Base-by-base conservation (phyloP, 1,284 basidiomycete genomes). In the Trichosporon ovoides region DNA sequence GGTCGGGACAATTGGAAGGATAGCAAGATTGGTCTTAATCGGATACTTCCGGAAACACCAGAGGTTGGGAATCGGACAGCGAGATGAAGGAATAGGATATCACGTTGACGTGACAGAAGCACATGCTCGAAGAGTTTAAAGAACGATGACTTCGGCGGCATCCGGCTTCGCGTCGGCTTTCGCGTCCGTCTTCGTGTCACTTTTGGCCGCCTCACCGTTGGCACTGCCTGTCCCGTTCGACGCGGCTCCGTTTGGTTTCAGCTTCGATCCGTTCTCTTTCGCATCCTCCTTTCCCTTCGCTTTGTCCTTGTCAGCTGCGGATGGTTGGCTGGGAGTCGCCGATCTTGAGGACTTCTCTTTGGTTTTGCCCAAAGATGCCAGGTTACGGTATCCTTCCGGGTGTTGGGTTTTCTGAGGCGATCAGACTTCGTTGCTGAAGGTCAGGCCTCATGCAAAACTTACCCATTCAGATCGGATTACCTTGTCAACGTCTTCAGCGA, bases 391-490 rank as follows among this genome's bases (percentile, higher is more conserved):
- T 18, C 46, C 43, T 5, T 38, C 19, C 9, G n/a, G 19, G 11
- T 52, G n/a, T 10, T 37, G 35, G 6, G 22, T 38, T 22, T 54
- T 54, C 52, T 40, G 33, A 2, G 13, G 6, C 28, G 7, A 16
- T 48, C 11, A 48, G 43, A 1, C 4, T 13, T 31, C 9, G 13
- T 20, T 11, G 22, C 12, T 13, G 14, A 22, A 3, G 40, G n/a
- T n/a, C n/a, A n/a, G n/a, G n/a, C n/a, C n/a, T n/a, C 13, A 18
- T 11, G 5, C 7, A 18, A 1, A 16, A 68, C 74, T 65, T 57
- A 74, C 74, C 74, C 73, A 74, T 65, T 76, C 73, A n/a, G 73
- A 69, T 13, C 62, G 59, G 55, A 74, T 73, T 14, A 76, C 72
- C 1, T 63, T 58, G 54, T 73, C 71, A 3, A 74, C 55, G 34